Evolutionary conservation across 2,329 filamentous ascomycete species (phyloP).

Genomic region (Sphaceloma murrayae): DNA sequence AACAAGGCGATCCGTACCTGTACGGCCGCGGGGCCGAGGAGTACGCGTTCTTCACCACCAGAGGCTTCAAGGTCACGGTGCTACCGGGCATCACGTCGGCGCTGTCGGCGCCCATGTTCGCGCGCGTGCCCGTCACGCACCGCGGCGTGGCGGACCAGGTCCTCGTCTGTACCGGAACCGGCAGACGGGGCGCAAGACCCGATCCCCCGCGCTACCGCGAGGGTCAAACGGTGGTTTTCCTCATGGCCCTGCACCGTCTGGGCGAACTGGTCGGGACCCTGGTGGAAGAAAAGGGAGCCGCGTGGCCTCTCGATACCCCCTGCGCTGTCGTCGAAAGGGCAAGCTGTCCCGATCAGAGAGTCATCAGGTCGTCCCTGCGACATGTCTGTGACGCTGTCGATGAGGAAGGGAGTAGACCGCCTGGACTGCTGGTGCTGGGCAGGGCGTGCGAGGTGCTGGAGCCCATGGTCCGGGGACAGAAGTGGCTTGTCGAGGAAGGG

Average conservation of each 20-base stretch:
- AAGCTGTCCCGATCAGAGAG: slow-evolving; percentile 85
- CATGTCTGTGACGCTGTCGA: slow-evolving; percentile 76
- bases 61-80: slow-evolving; percentile 59
- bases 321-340: slow-evolving; percentile 91
- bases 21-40: slow-evolving; percentile 95
- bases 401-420: slow-evolving; percentile 78
- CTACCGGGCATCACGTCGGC: slow-evolving; percentile 87
- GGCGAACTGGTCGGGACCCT: slow-evolving; percentile 63
- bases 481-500: slow-evolving; percentile 81
- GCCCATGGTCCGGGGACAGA: slow-evolving; percentile 49
- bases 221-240: slow-evolving; percentile 76
- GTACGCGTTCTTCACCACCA: slow-evolving; percentile 66
- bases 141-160: slow-evolving; percentile 85
- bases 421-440: slow-evolving; percentile 79
- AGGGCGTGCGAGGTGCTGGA: slow-evolving; percentile 69
- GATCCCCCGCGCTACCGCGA: slow-evolving; percentile 69
- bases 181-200: slow-evolving; percentile 75
- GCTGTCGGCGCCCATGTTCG: slow-evolving; percentile 78
- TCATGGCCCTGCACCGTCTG: slow-evolving; percentile 91
- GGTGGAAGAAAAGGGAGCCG: slow-evolving; percentile 38
- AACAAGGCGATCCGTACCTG: slow-evolving; percentile 94
- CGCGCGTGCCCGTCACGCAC: slow-evolving; percentile 78
- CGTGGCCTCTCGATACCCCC: slow-evolving; percentile 73
- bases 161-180: slow-evolving; percentile 91
- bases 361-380: slow-evolving; percentile 77